These are phyloP conservation scores for Diversispora epigaea DNA, from an alignment of 192 early-diverging fungal species.

Conservation along the genomic window DNA sequence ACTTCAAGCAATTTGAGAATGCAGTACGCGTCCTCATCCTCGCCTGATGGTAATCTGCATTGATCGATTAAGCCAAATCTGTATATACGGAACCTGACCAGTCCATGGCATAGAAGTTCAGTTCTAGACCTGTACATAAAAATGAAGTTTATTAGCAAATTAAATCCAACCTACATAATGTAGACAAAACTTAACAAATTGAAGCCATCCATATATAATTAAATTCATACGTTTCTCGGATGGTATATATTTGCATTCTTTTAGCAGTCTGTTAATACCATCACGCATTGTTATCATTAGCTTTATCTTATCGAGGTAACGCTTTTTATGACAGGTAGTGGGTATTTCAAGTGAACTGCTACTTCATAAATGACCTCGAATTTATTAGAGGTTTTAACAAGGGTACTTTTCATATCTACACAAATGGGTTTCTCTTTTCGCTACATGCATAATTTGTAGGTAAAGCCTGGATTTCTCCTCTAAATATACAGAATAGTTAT, in stretches of 20 bases:
- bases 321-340: neutral
- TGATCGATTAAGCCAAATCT: constrained; percentile 21
- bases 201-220: neutral
- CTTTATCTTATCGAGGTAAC: constrained; percentile 12
- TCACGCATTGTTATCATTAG: constrained; percentile 8
- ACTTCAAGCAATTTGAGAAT: constrained; percentile 24
- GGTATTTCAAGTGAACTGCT: neutral
- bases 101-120: constrained; percentile 23
- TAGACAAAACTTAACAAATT: constrained; percentile 9
- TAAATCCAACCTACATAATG: neutral
- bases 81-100: neutral
- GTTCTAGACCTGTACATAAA: constrained; percentile 3
- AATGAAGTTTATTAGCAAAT: neutral
- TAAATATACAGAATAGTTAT: constrained; percentile 10
- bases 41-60: constrained; percentile 6
- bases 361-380: constrained; percentile 21
- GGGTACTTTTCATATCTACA: constrained; percentile 9
- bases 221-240: neutral
- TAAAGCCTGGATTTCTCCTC: constrained; percentile 13
- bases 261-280: neutral
- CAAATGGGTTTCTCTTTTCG: neutral
- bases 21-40: constrained; percentile 9
- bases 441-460: constrained; percentile 14
- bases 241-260: constrained; percentile 1
- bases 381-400: neutral